Conservation (phyloP, 441 rosid genomes). For the Brassica balearica region DNA sequence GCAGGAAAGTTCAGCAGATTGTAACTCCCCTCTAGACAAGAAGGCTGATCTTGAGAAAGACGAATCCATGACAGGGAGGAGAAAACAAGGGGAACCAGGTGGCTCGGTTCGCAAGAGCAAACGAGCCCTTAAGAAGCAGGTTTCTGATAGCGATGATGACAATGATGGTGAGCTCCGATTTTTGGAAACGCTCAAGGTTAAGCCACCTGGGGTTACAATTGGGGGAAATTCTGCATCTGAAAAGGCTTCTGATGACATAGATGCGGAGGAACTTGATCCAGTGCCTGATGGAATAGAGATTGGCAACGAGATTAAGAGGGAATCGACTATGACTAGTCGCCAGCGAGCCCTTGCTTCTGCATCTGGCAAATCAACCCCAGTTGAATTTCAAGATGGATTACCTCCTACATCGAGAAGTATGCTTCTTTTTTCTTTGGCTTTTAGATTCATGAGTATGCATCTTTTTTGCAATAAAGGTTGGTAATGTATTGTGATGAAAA, state of each 20-base stretch:
- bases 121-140: conserved; percentile 74
- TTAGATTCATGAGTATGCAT: conserved; percentile 14
- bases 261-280: conserved; percentile 64
- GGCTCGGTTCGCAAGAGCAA: conserved; percentile 85
- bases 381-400: conserved; percentile 94
- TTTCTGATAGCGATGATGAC: conserved; percentile 66
- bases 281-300: conserved; percentile 64
- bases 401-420: conserved; percentile 89
- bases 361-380: conserved; percentile 56
- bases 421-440: conserved; percentile 40
- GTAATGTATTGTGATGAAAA: conserved; percentile 16
- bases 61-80: conserved; percentile 55
- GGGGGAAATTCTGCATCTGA: conserved; percentile 58
- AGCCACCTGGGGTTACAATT: conserved; percentile 59
- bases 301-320: conserved; percentile 65
- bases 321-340: conserved; percentile 80
- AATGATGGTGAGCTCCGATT: conserved; percentile 86
- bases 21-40: conserved; percentile 55
- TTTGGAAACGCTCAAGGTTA: conserved; percentile 72
- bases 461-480: conserved; percentile 17
- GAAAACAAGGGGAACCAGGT: conserved; percentile 59
- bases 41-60: conserved; percentile 69
- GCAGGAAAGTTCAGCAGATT: conserved; percentile 67
- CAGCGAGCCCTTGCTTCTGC: conserved; percentile 92
- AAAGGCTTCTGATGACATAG: conserved; percentile 55